These are phyloP conservation scores for Pulveroboletus frians DNA, from an alignment of 768 basidiomycete genomes.

Conservation along the genomic window DNA sequence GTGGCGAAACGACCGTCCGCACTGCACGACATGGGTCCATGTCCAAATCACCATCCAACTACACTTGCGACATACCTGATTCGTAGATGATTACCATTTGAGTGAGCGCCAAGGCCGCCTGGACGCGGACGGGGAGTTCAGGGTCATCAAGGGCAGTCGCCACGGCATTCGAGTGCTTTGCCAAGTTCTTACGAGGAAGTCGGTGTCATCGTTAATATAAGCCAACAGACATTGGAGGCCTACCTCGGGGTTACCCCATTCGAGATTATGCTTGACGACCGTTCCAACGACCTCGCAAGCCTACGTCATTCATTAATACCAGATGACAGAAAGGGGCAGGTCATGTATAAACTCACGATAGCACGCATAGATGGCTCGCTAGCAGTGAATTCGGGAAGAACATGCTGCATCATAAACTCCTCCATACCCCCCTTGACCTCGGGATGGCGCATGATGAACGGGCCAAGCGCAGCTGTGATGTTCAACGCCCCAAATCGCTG, in stretches of 20 bases:
- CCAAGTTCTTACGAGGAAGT: slow-evolving; percentile 46
- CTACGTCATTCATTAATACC: slow-evolving; percentile 31
- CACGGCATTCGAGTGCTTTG: slow-evolving; percentile 58
- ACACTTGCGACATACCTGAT: slow-evolving; percentile 41
- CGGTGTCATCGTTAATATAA: not conserved
- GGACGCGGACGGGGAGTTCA: slow-evolving; percentile 79
- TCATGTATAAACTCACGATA: slow-evolving; percentile 47
- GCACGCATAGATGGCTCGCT: slow-evolving; percentile 70
- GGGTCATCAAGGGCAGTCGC: slow-evolving; percentile 68
- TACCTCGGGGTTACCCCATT: slow-evolving; percentile 63
- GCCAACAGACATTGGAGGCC: slow-evolving; percentile 3
- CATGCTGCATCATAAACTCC: slow-evolving; percentile 66
- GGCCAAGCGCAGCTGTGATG: slow-evolving; percentile 70
- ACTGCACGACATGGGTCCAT: slow-evolving; percentile 39
- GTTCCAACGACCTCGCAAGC: slow-evolving; percentile 79
- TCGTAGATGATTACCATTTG: slow-evolving; percentile 66
- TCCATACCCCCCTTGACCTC: slow-evolving; percentile 75
- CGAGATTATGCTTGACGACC: slow-evolving; percentile 62
- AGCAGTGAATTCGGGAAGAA: slow-evolving; percentile 66
- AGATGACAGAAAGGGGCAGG: not conserved
- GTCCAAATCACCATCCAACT: not conserved
- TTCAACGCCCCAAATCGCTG: slow-evolving; percentile 84
- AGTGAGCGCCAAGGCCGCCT: slow-evolving; percentile 75
- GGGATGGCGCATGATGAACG: slow-evolving; percentile 80
- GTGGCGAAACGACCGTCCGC: slow-evolving; percentile 60